Evolutionary conservation across 73 alveolate species (phyloP), one percentile per base, ranked within the genome.

Genomic region (Paramecium sexaurelia): DNA sequence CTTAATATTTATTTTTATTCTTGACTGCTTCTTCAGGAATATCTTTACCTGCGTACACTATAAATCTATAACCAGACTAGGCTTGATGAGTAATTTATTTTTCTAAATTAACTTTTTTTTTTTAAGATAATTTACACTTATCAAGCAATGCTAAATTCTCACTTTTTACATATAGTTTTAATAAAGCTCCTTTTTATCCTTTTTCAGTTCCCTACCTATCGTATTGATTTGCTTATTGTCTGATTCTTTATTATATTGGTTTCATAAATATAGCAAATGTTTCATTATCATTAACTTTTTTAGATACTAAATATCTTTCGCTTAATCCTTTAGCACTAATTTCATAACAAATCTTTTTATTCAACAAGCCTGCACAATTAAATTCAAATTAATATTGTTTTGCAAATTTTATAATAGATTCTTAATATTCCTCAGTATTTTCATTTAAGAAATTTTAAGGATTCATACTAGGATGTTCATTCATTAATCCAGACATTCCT

Each of bases 241-340:
- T 37, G 11, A 6, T 24, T 7, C 55, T 37, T 33, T 71, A 71
- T 71, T 71, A 71, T 9, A 24, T 78, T 1, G 45, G 29, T 41
- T 78, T 39, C 90, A 78, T 22, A 10, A 78, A 29, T 7, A 78
- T 78, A 22, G 61, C 90, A 43, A 78, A 78, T n/a, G 40, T 29
- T 32, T 78, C 90, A 40, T 43, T 43, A 2, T 78, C 73, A 29
- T 13, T 41, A 19, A 78, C n/a, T 43, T 78, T 78, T 45, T 78
- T 78, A 24, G 29, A 40, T 17, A 78, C 90, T 17, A 78, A 7
- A 41, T 39, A 78, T 45, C 73, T 78, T 43, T 78, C 90, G 19
- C 90, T 78, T 78, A 78, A 17, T 22, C 90, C 90, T 20, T 39
- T 43, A 17, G 71, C 71, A 78, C 68, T 78, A 8, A 78, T 78